phyloP scores from a whole-genome alignment of 2,329 filamentous ascomycete species.

The Trichoderma guizhouense region DNA sequence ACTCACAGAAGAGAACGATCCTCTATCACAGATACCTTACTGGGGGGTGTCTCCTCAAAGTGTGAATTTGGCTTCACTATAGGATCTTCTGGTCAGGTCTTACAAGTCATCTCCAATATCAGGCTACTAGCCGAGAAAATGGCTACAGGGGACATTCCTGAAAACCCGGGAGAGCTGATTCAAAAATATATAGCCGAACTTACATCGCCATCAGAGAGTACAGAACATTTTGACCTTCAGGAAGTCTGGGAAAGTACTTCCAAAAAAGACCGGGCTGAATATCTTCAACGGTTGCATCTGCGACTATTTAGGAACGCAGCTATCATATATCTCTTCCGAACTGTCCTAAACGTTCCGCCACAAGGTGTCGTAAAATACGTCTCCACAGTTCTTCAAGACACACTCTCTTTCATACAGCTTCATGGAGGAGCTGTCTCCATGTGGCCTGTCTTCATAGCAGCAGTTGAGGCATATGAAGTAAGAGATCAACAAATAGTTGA shows the following conservation, averaged over 20 bases:
- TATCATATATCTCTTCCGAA: not conserved
- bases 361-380: not conserved
- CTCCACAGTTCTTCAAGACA: not conserved
- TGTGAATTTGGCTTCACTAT: not conserved
- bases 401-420: not conserved
- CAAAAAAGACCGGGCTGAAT: no score
- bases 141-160: no score
- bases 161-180: no score
- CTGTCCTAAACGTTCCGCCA: not conserved
- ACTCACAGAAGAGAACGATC: not conserved
- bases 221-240: no score
- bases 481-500: slow-evolving; percentile 33
- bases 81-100: not conserved
- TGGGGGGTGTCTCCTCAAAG: not conserved
- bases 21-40: not conserved
- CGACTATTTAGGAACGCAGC: no score
- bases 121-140: not conserved
- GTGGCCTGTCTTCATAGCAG: slow-evolving; percentile 3
- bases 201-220: no score
- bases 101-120: not conserved
- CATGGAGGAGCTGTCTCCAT: not conserved
- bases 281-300: no score
- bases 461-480: not conserved
- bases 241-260: no score
- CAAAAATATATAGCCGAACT: no score